A percentile compares a stretch with the other conserved stretches of the same genome.
phyloP scores from a whole-genome alignment of 2,329 filamentous ascomycete genomes.

The Pestalotiopsis sp. region DNA sequence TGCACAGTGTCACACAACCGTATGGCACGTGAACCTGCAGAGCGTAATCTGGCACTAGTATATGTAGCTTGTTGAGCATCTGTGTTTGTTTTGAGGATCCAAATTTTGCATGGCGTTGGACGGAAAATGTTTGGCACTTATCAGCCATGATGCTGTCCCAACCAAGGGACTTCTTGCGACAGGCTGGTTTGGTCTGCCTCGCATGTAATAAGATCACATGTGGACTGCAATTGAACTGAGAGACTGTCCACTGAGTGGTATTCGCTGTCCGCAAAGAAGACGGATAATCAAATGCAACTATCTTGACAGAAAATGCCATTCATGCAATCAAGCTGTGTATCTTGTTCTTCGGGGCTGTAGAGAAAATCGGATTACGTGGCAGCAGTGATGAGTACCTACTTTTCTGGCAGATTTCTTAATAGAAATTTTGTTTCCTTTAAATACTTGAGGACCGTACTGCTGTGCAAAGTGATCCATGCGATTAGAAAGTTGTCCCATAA shows the following conservation, averaged over 20 bases:
- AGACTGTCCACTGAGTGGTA: too few relatives aligned
- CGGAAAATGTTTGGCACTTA: neutral
- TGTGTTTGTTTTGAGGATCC: neutral
- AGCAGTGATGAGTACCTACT: too few relatives aligned
- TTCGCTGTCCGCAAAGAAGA: too few relatives aligned
- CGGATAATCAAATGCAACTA: neutral
- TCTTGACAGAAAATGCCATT: neutral
- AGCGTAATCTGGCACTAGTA: neutral
- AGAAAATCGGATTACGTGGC: too few relatives aligned
- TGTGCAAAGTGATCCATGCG: too few relatives aligned
- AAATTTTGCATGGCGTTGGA: slow-evolving; percentile 4
- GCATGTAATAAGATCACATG: neutral
- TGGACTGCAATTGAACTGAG: neutral
- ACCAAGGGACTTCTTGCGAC: neutral
- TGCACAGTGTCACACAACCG: neutral
- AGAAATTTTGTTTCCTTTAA: too few relatives aligned
- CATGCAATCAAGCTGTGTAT: neutral
- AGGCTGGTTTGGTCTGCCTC: neutral
- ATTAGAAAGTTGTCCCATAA: too few relatives aligned
- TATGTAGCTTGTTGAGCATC: too few relatives aligned
- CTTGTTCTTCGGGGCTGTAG: neutral
- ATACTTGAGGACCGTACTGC: too few relatives aligned
- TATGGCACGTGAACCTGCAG: neutral
- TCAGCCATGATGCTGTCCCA: neutral
- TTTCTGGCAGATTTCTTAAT: too few relatives aligned